Evolutionary conservation across 495 filamentous ascomycete genomes (phyloP), one percentile per base, ranked within the genome.

Genomic region (Polyplosphaeria fusca): DNA sequence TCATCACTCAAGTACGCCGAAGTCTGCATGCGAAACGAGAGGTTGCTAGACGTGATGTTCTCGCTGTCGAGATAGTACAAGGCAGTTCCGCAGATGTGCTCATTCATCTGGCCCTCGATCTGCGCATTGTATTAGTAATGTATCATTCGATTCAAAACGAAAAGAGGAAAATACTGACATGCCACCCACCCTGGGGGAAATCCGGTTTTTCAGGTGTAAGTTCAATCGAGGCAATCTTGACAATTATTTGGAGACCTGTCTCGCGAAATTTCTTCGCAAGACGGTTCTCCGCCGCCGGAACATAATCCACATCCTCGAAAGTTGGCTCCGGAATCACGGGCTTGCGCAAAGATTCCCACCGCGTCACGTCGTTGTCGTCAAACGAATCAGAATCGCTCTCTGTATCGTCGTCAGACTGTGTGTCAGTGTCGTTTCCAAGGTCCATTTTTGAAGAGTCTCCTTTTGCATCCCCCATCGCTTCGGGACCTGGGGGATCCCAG

Each of bases 211-310:
- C 79, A 0, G 84, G 83, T 0, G 75, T 80, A 1, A 87, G 68
- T 27, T 83, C 68, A 51, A 86, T 86, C 43, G 79, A 81, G 2
- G 78, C 77, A 5, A 87, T 64, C 58, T 86, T 86, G 43, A 85
- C 78, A 51, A 86, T 83, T 3, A 87, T 71, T 55, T 87, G 84
- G 0, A 86, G 58, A 0, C 76, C 77, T 0, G 59, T 24, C 13
- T 70, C 45, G n/a, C 20, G 5, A 19, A 45, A 59, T 20, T 26
- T 43, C 0, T 59, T 45, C 12, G 22, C 26, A 13, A 64, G 50
- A 25, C 47, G 35, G 24, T 41, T 27, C 18, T 37, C 23, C 4
- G 25, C 19, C 23, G 18, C 47, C 12, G 54, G 47, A 7, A 22
- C 26, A 25, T 58, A 63, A 13, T 63, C 47, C 19, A 58, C 35